A percentile compares a stretch with the other conserved stretches of the same genome.
Conservation (phyloP, 148 eudicot genomes). For the Rhododendron molle region DNA sequence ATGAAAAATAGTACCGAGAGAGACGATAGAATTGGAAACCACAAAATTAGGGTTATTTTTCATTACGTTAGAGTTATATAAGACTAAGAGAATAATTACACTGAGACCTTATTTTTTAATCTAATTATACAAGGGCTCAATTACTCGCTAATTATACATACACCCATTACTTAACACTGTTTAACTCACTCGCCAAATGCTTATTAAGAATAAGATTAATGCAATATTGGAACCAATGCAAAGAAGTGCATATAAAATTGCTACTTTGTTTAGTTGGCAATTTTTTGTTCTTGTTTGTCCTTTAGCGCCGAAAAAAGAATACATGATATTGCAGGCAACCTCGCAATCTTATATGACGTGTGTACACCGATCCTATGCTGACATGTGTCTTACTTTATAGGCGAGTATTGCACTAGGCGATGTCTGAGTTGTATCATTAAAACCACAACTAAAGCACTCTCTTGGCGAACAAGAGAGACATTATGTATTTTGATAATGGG, state of each 20-base stretch:
- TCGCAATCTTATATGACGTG: background rate
- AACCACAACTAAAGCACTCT: background rate
- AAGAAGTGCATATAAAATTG: background rate
- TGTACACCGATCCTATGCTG: background rate
- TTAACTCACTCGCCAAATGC: background rate
- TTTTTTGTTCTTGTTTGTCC: background rate
- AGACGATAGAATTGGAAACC: no score
- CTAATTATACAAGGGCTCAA: no score
- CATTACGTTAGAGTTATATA: no score
- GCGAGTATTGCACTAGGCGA: background rate
- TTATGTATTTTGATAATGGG: no score
- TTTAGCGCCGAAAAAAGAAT: background rate
- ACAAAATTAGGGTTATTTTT: no score
- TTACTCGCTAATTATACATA: no score
- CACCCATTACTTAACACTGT: no score
- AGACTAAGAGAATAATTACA: no score
- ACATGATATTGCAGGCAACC: background rate
- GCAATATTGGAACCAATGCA: background rate
- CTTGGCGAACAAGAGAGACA: no score
- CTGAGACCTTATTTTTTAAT: no score
- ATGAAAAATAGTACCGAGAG: no score
- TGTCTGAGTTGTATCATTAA: background rate
- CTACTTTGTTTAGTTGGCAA: background rate
- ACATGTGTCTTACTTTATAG: background rate
- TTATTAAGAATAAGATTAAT: background rate